Conservation (phyloP, 1,139 yeast genomes). For the Protomyces inundatus region DNA sequence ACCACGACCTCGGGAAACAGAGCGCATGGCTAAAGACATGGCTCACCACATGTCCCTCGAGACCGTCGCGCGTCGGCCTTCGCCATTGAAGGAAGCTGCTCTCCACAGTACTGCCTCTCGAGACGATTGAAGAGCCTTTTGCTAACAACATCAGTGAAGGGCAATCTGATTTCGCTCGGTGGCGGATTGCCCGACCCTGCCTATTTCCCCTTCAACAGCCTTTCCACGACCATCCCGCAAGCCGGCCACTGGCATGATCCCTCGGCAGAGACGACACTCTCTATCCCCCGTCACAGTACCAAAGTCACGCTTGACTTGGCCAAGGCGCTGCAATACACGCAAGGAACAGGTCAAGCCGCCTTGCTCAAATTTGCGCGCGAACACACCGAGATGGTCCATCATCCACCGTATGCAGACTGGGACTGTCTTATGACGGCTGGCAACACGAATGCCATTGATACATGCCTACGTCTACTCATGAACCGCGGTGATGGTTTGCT, state of each 20-base stretch:
- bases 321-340: conserved; percentile 87
- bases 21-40: conserved; percentile 58
- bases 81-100: conserved; percentile 70
- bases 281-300: conserved; percentile 41
- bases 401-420: conserved; percentile 64
- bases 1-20: neutral
- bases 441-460: conserved; percentile 86
- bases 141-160: conserved; percentile 41
- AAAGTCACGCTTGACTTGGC: conserved; percentile 65
- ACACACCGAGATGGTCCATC: conserved; percentile 68
- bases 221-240: conserved; percentile 61
- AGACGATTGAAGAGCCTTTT: conserved; percentile 45
- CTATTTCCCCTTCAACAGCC: conserved; percentile 86
- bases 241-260: conserved; percentile 41
- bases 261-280: conserved; percentile 28
- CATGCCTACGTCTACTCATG: conserved; percentile 72
- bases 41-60: conserved; percentile 71
- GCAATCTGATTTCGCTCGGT: conserved; percentile 76
- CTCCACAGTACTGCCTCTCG: conserved; percentile 6
- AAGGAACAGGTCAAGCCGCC: conserved; percentile 72
- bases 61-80: conserved; percentile 67
- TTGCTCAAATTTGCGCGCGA: conserved; percentile 62
- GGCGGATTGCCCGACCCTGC: conserved; percentile 92
- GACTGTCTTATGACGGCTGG: conserved; percentile 61
- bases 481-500: conserved; percentile 72